Evolutionary conservation across 1,284 basidiomycete genomes (phyloP), one percentile per base, ranked within the genome.

Genomic region (Coniophora puteana): DNA sequence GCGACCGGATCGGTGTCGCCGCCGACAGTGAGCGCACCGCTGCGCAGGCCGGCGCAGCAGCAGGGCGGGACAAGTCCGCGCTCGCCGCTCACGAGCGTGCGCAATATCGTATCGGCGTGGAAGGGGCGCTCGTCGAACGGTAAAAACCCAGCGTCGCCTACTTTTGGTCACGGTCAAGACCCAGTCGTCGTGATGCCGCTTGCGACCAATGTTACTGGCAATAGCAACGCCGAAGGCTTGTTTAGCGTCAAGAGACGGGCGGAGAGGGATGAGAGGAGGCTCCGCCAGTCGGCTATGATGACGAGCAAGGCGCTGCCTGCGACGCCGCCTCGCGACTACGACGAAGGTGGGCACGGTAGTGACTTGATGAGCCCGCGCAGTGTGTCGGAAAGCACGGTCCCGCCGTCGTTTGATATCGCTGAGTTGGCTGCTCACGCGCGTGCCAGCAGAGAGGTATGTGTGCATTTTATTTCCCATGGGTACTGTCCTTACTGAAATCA

Each of bases 71-170:
- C 68, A 0, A 78, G 79, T 2, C 80, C 83, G 5, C 74, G 80
- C 5, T 84, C 81, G 4, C 83, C 85, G 2, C 65, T 87, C 12
- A 69, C 77, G 1, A 80, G 80, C 10, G 84, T 92, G 24, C 73
- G 83, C 20, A 90, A 86, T 48, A 82, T 91, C 44, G 83, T 93
- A 10, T 77, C 80, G 0, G 72, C 83, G 4, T 92, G 88, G 88
- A 88, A 83, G 58, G 80, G 81, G 49, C 74, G 76, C 23, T 80
- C 75, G 3, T 82, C 69, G 3, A n/a, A n/a, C n/a, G n/a, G n/a
- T n/a, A n/a, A n/a, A n/a, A n/a, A n/a, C n/a, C n/a, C n/a, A n/a
- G n/a, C n/a, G n/a, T n/a, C n/a, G n/a, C n/a, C n/a, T 4, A 62
- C 53, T 47, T 61, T 57, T 37, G 54, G 35, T 16, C 55, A 41